These are phyloP conservation scores for Dimocarpus longan DNA, from an alignment of 345 rosid genomes.

Conservation along the genomic window DNA sequence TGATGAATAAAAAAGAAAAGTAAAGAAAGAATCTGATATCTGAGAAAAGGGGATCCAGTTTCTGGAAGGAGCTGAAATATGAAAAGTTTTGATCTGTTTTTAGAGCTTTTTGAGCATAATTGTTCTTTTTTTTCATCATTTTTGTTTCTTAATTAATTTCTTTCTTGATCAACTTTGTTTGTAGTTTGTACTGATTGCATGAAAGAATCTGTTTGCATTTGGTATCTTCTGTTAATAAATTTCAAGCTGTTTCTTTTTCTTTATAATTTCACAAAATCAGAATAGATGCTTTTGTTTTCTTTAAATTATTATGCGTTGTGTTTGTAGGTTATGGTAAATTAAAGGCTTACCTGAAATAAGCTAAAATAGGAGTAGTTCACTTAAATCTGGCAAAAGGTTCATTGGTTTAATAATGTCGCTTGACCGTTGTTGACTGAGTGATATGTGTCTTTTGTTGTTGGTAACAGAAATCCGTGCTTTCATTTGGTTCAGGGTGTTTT, in stretches of 20 bases:
- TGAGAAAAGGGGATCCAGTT: too few species aligned
- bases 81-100: too few species aligned
- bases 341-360: not conserved
- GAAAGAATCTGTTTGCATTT: not conserved
- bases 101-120: not conserved
- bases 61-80: too few species aligned
- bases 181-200: not conserved
- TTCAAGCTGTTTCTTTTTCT: not conserved
- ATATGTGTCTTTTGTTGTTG: slow-evolving; percentile 8
- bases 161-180: not conserved
- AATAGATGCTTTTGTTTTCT: not conserved
- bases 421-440: not conserved
- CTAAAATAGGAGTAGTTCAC: not conserved
- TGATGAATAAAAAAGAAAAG: not conserved
- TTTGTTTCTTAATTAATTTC: not conserved
- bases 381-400: not conserved
- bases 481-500: slow-evolving; percentile 58
- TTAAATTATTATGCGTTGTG: not conserved
- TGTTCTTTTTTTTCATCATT: not conserved
- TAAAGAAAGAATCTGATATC: not conserved
- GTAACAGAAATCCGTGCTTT: slow-evolving; percentile 23
- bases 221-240: not conserved
- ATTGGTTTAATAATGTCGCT: not conserved
- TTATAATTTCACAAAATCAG: not conserved
- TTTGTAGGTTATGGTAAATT: not conserved